Conservation (phyloP, 2,329 filamentous ascomycete species). For the Chaetomiaceae sp. region DNA sequence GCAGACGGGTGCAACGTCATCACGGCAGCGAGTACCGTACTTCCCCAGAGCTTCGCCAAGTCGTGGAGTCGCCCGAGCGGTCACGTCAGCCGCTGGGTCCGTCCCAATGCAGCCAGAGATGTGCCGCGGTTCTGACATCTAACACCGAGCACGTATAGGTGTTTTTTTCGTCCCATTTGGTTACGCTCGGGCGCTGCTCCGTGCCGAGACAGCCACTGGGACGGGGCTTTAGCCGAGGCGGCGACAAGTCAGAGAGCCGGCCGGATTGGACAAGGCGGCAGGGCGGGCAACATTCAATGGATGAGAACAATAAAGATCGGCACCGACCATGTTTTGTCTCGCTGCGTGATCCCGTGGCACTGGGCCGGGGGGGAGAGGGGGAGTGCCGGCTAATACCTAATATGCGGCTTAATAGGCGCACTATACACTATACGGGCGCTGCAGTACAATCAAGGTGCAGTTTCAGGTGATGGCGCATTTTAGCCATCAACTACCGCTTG, state of each 20-base stretch:
- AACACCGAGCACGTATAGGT: slow-evolving; percentile 3
- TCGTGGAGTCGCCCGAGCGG: too few species aligned
- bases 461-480: slow-evolving; percentile 22
- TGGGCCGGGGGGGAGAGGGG: too few species aligned
- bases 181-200: slow-evolving; percentile 3
- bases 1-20: not conserved
- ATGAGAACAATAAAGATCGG: too few species aligned
- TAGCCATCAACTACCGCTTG: slow-evolving; percentile 25
- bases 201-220: slow-evolving; percentile 3
- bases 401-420: slow-evolving; percentile 7
- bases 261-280: slow-evolving; percentile 7
- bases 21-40: slow-evolving; percentile 5
- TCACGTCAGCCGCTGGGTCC: too few species aligned
- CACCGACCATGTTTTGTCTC: slow-evolving; percentile 4
- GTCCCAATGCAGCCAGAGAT: too few species aligned
- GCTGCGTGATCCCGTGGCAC: slow-evolving; percentile 5
- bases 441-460: slow-evolving; percentile 10
- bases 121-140: not conserved
- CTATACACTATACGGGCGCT: slow-evolving; percentile 10
- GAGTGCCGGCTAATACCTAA: slow-evolving; percentile 12
- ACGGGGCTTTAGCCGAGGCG: slow-evolving; percentile 15
- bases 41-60: not conserved
- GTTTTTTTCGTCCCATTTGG: slow-evolving; percentile 1
- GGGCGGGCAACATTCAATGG: not conserved
- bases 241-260: not conserved